phyloP scores from a whole-genome alignment of 1,284 basidiomycete species.

The Rugosomyces carneus region DNA sequence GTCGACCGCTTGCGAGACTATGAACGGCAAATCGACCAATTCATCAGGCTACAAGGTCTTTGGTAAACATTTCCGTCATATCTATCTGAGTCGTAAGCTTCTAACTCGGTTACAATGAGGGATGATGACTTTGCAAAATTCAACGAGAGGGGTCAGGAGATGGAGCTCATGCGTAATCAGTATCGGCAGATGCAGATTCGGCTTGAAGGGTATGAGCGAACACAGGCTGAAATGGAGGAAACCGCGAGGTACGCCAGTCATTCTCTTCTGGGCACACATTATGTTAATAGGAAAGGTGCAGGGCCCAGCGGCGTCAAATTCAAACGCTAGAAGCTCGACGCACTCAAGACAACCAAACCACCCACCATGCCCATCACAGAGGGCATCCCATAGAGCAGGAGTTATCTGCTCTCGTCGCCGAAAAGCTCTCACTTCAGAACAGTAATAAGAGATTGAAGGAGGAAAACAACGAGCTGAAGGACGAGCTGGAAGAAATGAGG shows the following conservation, averaged over 20 bases:
- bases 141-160: conserved; percentile 54
- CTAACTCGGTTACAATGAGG: conserved; percentile 33
- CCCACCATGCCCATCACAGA: conserved; percentile 17
- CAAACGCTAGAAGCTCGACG: conserved; percentile 53
- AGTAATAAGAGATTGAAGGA: conserved; percentile 46
- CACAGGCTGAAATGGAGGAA: conserved; percentile 45
- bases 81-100: not conserved
- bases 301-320: conserved; percentile 49
- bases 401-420: conserved; percentile 36
- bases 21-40: conserved; percentile 66
- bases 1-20: conserved; percentile 68
- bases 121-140: conserved; percentile 67
- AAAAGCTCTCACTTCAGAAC: conserved; percentile 40
- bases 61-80: conserved; percentile 41
- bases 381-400: conserved; percentile 18
- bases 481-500: conserved; percentile 65
- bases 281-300: conserved; percentile 22
- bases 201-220: conserved; percentile 48
- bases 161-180: conserved; percentile 47
- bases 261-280: conserved; percentile 1
- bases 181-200: conserved; percentile 60
- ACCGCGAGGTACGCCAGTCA: conserved; percentile 42
- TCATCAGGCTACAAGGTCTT: conserved; percentile 60
- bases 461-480: conserved; percentile 52
- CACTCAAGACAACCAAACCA: conserved; percentile 23